A percentile compares a stretch with the other conserved stretches of the same genome.
phyloP scores from a whole-genome alignment of 2,329 filamentous ascomycete genomes.

The Fusarium nisikadoi region DNA sequence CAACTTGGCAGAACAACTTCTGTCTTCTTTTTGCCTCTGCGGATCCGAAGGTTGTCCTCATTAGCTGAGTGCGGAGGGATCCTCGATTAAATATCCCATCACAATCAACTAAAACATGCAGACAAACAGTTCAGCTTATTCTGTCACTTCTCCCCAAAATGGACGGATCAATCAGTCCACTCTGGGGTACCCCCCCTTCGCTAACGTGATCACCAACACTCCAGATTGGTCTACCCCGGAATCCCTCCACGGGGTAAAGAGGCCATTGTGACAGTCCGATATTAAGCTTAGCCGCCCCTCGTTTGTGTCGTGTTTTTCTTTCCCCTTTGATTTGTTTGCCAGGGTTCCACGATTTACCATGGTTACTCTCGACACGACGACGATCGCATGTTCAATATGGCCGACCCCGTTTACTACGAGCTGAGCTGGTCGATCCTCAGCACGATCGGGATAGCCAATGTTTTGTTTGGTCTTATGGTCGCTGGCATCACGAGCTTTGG shows the following conservation, averaged over 20 bases:
- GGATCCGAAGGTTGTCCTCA: neutral
- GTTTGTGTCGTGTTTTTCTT: neutral
- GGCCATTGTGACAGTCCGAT: neutral
- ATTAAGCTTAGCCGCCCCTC: conserved; percentile 15
- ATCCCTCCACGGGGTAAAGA: conserved; percentile 16
- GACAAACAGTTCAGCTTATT: neutral
- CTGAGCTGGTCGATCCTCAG: conserved; percentile 58
- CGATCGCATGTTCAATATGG: conserved; percentile 17
- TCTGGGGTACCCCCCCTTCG: conserved; percentile 20
- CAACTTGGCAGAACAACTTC: neutral
- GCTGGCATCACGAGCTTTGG: conserved; percentile 54
- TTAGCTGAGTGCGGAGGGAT: neutral
- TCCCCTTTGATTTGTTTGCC: neutral
- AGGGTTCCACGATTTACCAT: conserved; percentile 6
- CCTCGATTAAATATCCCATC: neutral
- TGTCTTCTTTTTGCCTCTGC: neutral
- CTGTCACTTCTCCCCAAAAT: neutral
- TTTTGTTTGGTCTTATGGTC: conserved; percentile 53
- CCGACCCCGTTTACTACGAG: conserved; percentile 51
- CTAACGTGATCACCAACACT: conserved; percentile 22
- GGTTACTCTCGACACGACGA: neutral
- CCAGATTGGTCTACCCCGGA: conserved; percentile 25
- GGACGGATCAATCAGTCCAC: conserved; percentile 12
- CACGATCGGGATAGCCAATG: conserved; percentile 55
- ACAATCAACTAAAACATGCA: neutral